Conservation (phyloP, 1,284 basidiomycete species). For the Porodaedalea pini region DNA sequence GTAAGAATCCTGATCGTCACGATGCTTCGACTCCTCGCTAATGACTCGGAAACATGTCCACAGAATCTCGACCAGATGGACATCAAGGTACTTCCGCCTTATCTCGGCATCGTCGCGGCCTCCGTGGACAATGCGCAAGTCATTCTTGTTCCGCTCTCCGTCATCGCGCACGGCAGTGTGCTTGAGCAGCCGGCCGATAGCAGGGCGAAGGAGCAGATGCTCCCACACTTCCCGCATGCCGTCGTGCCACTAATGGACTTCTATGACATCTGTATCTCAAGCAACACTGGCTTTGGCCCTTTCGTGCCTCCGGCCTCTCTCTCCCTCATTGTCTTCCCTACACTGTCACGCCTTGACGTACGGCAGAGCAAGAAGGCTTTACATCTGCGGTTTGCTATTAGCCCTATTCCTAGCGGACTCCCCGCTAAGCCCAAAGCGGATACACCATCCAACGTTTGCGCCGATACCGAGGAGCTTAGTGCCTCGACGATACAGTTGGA, state of each 20-base stretch:
- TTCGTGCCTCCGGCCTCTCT: constrained; percentile 17
- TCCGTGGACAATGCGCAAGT: constrained; percentile 13
- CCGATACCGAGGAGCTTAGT: neutral
- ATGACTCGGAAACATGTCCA: neutral
- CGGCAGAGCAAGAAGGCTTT: constrained; percentile 20
- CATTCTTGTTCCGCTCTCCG: constrained; percentile 11
- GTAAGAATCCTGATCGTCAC: neutral
- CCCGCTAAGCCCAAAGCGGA: neutral
- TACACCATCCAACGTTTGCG: neutral
- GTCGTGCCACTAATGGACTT: constrained; percentile 18
- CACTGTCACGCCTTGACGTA: constrained; percentile 17
- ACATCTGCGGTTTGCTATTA: constrained; percentile 12
- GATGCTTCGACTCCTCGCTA: neutral
- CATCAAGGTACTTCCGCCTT: constrained; percentile 15
- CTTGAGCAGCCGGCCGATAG: constrained; percentile 12
- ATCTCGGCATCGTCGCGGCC: constrained; percentile 16
- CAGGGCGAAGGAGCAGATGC: constrained; percentile 5
- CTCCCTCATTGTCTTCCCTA: constrained; percentile 19
- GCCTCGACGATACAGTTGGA: constrained; percentile 2
- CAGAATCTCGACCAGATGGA: constrained; percentile 17
- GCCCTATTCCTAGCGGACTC: neutral
- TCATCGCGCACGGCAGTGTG: constrained; percentile 10
- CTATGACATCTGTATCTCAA: constrained; percentile 20
- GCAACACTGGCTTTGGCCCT: constrained; percentile 14
- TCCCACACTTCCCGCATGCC: constrained; percentile 11